Percentiles rank a stretch among this genome's conserved stretches.
These are phyloP conservation scores for barley (Hordeum vulgare) DNA, from an alignment of 176 grass and related monocot genomes.

Conservation along the genomic window DNA sequence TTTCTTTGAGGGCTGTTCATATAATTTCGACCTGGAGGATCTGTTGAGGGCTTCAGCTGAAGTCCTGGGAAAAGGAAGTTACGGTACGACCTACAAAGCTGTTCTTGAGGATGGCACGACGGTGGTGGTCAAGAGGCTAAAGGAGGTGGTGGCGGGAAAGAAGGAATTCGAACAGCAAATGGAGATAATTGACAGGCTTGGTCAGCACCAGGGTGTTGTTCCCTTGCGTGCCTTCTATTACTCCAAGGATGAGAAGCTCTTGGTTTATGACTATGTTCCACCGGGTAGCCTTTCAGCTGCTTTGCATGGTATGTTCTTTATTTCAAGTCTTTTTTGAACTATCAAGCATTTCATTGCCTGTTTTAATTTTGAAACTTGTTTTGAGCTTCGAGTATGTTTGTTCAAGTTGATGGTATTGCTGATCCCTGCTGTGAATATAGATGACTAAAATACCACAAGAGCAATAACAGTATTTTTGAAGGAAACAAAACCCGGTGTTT, in stretches of 20 bases:
- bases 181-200: conserved; percentile 77
- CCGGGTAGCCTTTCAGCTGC: conserved; percentile 56
- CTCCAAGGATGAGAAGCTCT: conserved; percentile 96
- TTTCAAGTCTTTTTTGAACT: neutral
- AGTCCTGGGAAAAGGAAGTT: conserved; percentile 91
- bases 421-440: neutral
- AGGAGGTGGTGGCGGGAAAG: conserved; percentile 83
- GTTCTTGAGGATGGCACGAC: conserved; percentile 88
- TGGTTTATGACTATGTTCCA: conserved; percentile 82
- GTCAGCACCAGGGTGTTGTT: conserved; percentile 58
- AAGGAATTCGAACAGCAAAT: conserved; percentile 91
- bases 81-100: conserved; percentile 91
- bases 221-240: conserved; percentile 91
- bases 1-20: conserved; percentile 85
- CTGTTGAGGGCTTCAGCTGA: conserved; percentile 92
- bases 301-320: conserved; percentile 79
- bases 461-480: neutral
- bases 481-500: neutral
- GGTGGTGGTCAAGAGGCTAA: conserved; percentile 89
- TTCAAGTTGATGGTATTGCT: neutral
- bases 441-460: conserved; percentile 3
- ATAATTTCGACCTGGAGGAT: conserved; percentile 95
- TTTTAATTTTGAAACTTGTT: neutral
- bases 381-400: neutral
- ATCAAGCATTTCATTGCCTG: conserved; percentile 8